Evolutionary conservation across 1,139 yeast genomes (phyloP).

Genomic region (Saccharomyces hybrid): DNA sequence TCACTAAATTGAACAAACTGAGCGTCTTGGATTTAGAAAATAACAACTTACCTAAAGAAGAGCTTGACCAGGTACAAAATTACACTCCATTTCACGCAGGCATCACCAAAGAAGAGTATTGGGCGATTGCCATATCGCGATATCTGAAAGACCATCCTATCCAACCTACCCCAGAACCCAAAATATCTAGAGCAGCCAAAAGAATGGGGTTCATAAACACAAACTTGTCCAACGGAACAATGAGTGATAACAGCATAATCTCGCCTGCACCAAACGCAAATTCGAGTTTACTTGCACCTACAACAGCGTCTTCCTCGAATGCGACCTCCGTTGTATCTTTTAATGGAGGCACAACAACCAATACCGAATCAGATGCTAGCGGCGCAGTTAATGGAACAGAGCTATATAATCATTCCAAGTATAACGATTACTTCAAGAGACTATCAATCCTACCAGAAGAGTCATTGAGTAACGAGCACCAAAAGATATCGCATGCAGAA

Average conservation of each 20-base stretch:
- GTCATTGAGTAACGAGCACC: slow-evolving; percentile 12
- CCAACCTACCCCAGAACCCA: slow-evolving; percentile 9
- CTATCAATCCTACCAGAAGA: slow-evolving; percentile 61
- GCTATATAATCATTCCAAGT: slow-evolving; percentile 33
- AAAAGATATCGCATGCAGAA: slow-evolving; percentile 28
- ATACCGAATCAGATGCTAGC: neutral
- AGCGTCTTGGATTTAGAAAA: slow-evolving; percentile 61
- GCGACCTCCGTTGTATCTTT: slow-evolving; percentile 1
- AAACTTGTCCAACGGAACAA: neutral
- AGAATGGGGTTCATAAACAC: slow-evolving; percentile 64
- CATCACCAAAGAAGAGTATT: slow-evolving; percentile 24
- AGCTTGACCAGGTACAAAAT: slow-evolving; percentile 46
- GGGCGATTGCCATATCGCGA: slow-evolving; percentile 27
- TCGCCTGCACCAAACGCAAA: neutral
- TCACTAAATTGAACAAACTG: slow-evolving; percentile 47
- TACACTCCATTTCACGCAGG: slow-evolving; percentile 28
- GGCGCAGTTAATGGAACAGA: slow-evolving; percentile 10
- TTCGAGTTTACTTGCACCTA: neutral
- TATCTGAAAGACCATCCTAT: slow-evolving; percentile 20
- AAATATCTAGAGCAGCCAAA: slow-evolving; percentile 47
- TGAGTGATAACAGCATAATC: neutral
- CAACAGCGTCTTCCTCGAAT: slow-evolving; percentile 1
- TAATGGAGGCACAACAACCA: neutral
- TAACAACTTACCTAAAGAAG: slow-evolving; percentile 59
- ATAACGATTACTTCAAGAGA: slow-evolving; percentile 64